These are phyloP conservation scores for Chaetomium sp. DNA, from an alignment of 2,329 filamentous ascomycete species.

Conservation along the genomic window DNA sequence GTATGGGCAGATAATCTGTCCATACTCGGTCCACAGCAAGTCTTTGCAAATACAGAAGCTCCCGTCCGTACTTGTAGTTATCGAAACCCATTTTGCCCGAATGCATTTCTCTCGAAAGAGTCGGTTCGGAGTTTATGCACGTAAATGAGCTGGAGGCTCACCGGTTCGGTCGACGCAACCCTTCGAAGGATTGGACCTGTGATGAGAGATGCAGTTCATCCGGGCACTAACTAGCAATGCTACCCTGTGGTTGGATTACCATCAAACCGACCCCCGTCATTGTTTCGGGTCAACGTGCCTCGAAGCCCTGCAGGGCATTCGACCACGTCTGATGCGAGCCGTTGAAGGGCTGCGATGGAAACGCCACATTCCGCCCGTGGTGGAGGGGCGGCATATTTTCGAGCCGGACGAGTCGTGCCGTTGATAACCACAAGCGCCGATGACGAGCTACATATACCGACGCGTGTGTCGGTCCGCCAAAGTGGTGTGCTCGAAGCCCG, in stretches of 20 bases:
- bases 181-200: constrained; percentile 17
- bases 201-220: constrained; percentile 20
- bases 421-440: constrained; percentile 5
- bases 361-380: constrained; percentile 6
- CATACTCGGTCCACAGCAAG: background rate
- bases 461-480: constrained; percentile 14
- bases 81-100: background rate
- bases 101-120: background rate
- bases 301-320: constrained; percentile 12
- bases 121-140: constrained; percentile 15
- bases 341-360: background rate
- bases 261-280: background rate
- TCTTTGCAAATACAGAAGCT: background rate
- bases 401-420: constrained; percentile 10
- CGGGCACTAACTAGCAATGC: constrained; percentile 21
- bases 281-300: constrained; percentile 10
- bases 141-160: constrained; percentile 15
- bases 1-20: background rate
- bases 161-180: constrained; percentile 22
- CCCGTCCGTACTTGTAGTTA: no score
- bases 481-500: constrained; percentile 31
- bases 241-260: constrained; percentile 22
- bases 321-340: background rate
- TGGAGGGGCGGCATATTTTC: constrained; percentile 12
- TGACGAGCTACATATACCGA: background rate